Base-by-base conservation (phyloP, 2,329 filamentous ascomycete genomes). In the Coniochaeta prunicola region DNA sequence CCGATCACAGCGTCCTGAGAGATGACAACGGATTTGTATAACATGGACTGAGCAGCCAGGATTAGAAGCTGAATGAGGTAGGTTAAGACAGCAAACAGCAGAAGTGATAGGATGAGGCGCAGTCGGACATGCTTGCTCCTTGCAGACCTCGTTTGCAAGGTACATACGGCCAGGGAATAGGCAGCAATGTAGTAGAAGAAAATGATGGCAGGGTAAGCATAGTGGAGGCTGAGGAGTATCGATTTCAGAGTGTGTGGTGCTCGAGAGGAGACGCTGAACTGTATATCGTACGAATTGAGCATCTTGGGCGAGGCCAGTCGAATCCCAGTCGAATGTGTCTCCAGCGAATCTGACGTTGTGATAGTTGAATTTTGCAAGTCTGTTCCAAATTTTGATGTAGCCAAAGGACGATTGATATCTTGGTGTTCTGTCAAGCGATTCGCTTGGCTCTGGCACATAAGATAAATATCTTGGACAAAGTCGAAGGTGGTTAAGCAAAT, bases 121-220 rank as follows among this genome's bases (percentile, higher is more conserved):
- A 76, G 76, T 57, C 76, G 75, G 58, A 72, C 70, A 60, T 76
- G 72, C 42, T 74, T 59, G 59, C 67, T 64, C 61, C 70, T 68
- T 56, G 71, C 64, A 13, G 72, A 67, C 65, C 69, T 74, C 26
- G 78, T 79, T 64, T 83, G 79, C 28, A 86, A 72, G 19, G 77
- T 81, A 68, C 79, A 84, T 38, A 81, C 72, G 4, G 80, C 80
- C 57, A 83, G 64, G 31, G 76, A 70, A 26, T 77, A 78, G 9
- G 84, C 74, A 57, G 77, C 61, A 56, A 81, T 68, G 68, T 85
- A 89, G 70, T 82, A 88, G 58, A 76, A 54, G 64, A 86, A 85
- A 60, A 85, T 70, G 21, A 76, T 60, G 10, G 80, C 74, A 12
- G 87, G 85, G 63, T 83, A 86, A 9, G 77, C 70, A 68, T 88